Conservation (phyloP, 805 yeast species). For the Lipomyces oligophaga region DNA sequence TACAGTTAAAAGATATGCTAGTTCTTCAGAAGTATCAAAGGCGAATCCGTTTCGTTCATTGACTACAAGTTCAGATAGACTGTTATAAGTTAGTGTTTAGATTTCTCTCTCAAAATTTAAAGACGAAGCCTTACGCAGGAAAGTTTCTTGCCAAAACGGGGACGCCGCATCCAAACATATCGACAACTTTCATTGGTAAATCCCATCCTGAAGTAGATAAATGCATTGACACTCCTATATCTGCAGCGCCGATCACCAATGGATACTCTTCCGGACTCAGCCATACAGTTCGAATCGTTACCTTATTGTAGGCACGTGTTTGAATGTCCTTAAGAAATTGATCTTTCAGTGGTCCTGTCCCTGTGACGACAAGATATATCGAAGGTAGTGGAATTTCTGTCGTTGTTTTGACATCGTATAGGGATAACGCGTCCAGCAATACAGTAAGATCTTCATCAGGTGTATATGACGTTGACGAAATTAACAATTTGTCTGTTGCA, state of each 20-base stretch:
- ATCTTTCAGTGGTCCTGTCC: constrained; percentile 81
- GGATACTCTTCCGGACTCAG: constrained; percentile 77
- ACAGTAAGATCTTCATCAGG: constrained; percentile 86
- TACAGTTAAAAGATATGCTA: constrained; percentile 39
- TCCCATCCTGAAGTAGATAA: constrained; percentile 90
- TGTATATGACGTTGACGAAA: constrained; percentile 90
- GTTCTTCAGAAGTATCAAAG: constrained; percentile 43
- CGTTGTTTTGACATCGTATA: constrained; percentile 46
- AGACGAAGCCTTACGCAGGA: constrained; percentile 53
- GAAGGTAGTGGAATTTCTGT: constrained; percentile 10
- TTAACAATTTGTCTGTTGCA: constrained; percentile 55
- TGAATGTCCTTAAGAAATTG: constrained; percentile 51
- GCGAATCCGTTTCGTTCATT: constrained; percentile 66
- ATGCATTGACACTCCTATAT: constrained; percentile 85
- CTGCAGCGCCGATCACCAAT: constrained; percentile 65
- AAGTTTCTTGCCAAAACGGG: constrained; percentile 81
- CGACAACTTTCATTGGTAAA: constrained; percentile 95
- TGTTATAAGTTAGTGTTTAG: not conserved
- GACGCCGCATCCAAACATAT: constrained; percentile 91
- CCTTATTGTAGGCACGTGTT: constrained; percentile 44
- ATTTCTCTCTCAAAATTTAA: too few species aligned
- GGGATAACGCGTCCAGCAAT: constrained; percentile 62
- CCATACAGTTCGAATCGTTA: constrained; percentile 69
- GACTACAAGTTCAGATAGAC: constrained; percentile 64
- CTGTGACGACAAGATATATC: constrained; percentile 78